Base-by-base conservation (phyloP, 2,329 filamentous ascomycete species). In the Basipetospora chlamydospora region DNA sequence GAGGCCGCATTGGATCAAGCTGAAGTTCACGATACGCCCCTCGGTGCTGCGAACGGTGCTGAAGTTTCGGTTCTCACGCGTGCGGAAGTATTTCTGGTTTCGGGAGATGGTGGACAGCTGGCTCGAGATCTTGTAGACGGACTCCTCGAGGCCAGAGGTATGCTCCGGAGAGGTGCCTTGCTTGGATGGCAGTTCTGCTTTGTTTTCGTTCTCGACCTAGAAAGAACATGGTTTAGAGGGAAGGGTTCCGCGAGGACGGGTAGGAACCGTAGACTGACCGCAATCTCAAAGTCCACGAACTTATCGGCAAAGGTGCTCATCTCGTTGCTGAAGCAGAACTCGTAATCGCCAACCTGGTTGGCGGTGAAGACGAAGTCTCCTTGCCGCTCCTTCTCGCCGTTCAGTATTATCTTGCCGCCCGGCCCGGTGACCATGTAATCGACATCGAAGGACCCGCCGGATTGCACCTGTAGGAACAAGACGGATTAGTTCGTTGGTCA, bases 1-100 rank as follows among this genome's bases (percentile, higher is more conserved):
- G 65, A 98, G 77, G 43, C 73, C 70, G 46, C 83, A 81, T 66
- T 98, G 90, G 49, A 96, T 80, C 53, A 98, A 67, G 56, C 84
- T 93, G 59, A 98, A 94, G 63, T 95, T 96, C 65, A 95, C 86
- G 51, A 98, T 98, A 44, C 90, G 73, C 56, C 75, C 76, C 67
- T 98, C 90, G 28, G 90, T 98, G 63, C 87, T 95, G 57, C 84
- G 73, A 49, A 98, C 90, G 8, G 90, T 98, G 64, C 84, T 92
- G 63, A 98, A 96, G 64, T 98, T 98, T 43, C 90, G 75, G 70
- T 98, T 98, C 69, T 98, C 90, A 46, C 90, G 78, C 3, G 90
- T 98, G 44, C 92, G 82, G 77, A 98, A 98, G 67, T 98, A 98
- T 59, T 98, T 98, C 55, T 98, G 90, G 66, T 94, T 95, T 52